Evolutionary conservation across 306 rosid genomes (phyloP).

Genomic region (Gynostemma pentaphyllum): DNA sequence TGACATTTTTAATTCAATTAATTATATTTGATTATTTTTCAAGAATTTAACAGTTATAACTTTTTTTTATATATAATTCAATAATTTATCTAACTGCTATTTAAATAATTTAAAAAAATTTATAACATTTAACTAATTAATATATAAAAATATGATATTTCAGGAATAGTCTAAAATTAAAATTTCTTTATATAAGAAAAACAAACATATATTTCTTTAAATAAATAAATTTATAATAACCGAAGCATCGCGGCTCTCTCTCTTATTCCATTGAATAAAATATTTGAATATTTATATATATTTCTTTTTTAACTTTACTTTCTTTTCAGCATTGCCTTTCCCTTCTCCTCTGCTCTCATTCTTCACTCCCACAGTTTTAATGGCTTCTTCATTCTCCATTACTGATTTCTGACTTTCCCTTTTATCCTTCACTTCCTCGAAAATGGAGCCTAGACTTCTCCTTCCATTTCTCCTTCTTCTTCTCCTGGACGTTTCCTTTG

Average conservation of each 20-base stretch:
- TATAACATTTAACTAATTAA: no score
- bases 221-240: no score
- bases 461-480: conserved; percentile 22
- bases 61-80: no score
- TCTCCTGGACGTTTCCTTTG: conserved; percentile 31
- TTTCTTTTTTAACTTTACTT: neutral
- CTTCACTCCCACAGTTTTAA: neutral
- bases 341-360: neutral
- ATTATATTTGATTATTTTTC: no score
- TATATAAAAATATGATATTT: neutral
- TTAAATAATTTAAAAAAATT: neutral
- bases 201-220: no score
- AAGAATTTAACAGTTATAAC: no score
- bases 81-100: neutral
- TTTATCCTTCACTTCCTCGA: conserved; percentile 6
- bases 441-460: conserved; percentile 39
- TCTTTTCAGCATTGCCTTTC: neutral
- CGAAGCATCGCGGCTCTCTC: neutral
- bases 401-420: conserved; percentile 10
- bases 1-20: no score
- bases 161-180: no score
- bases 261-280: neutral
- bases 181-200: no score
- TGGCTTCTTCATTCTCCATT: neutral
- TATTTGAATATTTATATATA: neutral